phyloP scores from a whole-genome alignment of 1,284 basidiomycete genomes.

The Mycena sp. region DNA sequence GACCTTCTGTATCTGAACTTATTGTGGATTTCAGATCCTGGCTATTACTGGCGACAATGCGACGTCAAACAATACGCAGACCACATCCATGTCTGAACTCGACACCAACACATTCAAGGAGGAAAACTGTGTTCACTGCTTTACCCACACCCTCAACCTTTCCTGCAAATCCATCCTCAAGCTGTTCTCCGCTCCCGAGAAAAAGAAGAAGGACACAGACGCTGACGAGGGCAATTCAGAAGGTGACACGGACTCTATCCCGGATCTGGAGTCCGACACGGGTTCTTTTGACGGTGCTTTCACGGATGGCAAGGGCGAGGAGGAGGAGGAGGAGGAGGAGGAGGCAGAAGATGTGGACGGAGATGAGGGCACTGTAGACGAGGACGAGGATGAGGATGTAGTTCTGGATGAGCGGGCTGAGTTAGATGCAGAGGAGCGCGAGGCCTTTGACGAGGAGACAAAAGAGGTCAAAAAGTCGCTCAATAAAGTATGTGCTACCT shows the following conservation, averaged over 20 bases:
- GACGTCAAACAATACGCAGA: slow-evolving; percentile 18
- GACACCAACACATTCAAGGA: slow-evolving; percentile 6
- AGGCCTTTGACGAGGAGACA: neutral
- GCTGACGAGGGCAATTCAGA: neutral
- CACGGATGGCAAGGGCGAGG: neutral
- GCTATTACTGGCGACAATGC: slow-evolving; percentile 32
- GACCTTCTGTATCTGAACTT: slow-evolving; percentile 34
- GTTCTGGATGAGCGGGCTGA: neutral
- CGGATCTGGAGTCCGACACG: neutral
- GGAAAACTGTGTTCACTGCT: slow-evolving; percentile 18
- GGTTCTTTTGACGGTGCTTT: neutral
- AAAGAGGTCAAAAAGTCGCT: neutral
- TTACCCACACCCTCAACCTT: slow-evolving; percentile 23
- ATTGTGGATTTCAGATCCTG: slow-evolving; percentile 32
- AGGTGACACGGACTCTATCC: neutral
- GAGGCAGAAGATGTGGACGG: neutral
- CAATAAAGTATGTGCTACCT: neutral
- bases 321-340: neutral
- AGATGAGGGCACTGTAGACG: neutral
- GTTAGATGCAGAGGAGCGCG: neutral
- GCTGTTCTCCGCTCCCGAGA: slow-evolving; percentile 9
- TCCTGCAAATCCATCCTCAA: slow-evolving; percentile 14
- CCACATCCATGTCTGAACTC: neutral
- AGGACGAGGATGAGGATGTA: slow-evolving; percentile 1
- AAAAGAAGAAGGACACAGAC: neutral